Conservation (phyloP, 805 yeast species). For the Kodamaea kaohsiungensis region DNA sequence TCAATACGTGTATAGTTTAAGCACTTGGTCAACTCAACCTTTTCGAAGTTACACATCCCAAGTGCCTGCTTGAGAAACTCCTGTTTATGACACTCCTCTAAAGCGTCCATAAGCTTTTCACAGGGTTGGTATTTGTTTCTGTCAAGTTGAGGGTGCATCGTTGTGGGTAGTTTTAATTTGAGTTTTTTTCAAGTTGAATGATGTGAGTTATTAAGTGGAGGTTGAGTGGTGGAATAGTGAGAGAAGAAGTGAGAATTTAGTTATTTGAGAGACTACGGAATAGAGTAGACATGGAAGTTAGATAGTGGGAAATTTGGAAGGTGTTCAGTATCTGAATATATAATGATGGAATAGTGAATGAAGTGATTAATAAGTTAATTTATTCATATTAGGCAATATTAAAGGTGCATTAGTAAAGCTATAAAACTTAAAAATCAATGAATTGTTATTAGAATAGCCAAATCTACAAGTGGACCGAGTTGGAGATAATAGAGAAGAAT, state of each 20-base stretch:
- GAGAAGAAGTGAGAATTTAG: neutral
- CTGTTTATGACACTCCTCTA: conserved; percentile 82
- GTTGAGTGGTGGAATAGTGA: neutral
- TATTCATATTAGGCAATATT: too few relatives aligned
- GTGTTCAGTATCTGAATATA: neutral
- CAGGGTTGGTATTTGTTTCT: conserved; percentile 55
- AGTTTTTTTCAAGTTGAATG: neutral
- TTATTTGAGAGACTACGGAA: too few relatives aligned
- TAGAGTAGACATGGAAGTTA: too few relatives aligned
- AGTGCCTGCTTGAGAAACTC: conserved; percentile 68
- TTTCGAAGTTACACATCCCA: conserved; percentile 84
- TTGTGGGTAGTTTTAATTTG: neutral
- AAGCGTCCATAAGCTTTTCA: conserved; percentile 76
- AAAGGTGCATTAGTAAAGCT: too few relatives aligned
- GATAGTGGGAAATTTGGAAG: neutral
- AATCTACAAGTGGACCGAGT: too few relatives aligned
- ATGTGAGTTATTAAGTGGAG: neutral
- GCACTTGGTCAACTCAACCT: conserved; percentile 77
- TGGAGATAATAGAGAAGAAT: too few relatives aligned
- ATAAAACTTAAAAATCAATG: too few relatives aligned
- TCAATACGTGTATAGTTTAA: conserved; percentile 73
- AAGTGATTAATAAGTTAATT: too few relatives aligned
- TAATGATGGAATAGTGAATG: too few relatives aligned
- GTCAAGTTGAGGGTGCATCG: conserved; percentile 49
- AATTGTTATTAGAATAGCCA: too few relatives aligned